Conservation (phyloP, 1,139 yeast species). For the Yamadazyma spencermartinsiae region DNA sequence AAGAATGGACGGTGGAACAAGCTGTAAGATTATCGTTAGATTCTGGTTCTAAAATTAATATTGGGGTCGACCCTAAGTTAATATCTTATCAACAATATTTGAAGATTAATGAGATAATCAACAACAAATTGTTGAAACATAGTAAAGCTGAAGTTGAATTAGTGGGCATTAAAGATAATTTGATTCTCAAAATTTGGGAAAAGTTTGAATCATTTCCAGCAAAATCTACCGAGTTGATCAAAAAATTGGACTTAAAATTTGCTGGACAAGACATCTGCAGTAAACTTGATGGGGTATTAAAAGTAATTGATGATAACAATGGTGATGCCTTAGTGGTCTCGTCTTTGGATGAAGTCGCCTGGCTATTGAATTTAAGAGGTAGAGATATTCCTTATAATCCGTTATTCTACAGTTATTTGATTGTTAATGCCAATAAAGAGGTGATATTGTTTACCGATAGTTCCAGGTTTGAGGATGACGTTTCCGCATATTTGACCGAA, state of each 20-base stretch:
- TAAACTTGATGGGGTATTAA: constrained; percentile 48
- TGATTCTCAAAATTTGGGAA: constrained; percentile 78
- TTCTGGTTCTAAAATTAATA: constrained; percentile 40
- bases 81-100: constrained; percentile 49
- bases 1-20: constrained; percentile 74
- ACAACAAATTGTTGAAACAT: constrained; percentile 17
- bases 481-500: constrained; percentile 31
- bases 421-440: constrained; percentile 47
- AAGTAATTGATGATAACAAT: constrained; percentile 41
- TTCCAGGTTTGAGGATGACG: constrained; percentile 30
- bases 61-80: constrained; percentile 63
- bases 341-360: constrained; percentile 85
- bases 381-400: constrained; percentile 80
- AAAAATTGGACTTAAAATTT: constrained; percentile 43
- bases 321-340: constrained; percentile 56
- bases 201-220: constrained; percentile 50
- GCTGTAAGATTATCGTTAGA: constrained; percentile 55
- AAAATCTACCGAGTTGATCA: constrained; percentile 43
- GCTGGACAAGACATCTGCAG: constrained; percentile 48
- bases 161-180: constrained; percentile 64
- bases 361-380: constrained; percentile 90
- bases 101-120: constrained; percentile 26
- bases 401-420: constrained; percentile 79
- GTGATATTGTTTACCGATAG: constrained; percentile 54
- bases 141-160: constrained; percentile 53